These are phyloP conservation scores for Aspergillus candidus DNA, from an alignment of 2,329 filamentous ascomycete genomes.

Conservation along the genomic window DNA sequence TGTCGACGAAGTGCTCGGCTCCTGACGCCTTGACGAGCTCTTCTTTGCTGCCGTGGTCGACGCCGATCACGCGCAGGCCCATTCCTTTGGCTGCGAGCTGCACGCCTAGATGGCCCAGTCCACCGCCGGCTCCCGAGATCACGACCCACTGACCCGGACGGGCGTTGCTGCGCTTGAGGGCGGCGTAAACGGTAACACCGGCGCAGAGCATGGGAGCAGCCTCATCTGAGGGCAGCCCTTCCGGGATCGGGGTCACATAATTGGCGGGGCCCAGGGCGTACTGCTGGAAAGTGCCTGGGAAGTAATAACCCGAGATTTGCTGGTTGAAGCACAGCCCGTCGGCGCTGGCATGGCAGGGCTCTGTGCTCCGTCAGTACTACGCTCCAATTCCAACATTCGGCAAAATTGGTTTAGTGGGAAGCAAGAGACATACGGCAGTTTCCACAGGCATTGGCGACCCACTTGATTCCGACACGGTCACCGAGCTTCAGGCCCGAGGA, in stretches of 20 bases:
- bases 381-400: constrained; percentile 1
- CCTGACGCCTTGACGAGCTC: constrained; percentile 54
- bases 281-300: constrained; percentile 67
- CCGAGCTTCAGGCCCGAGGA: constrained; percentile 55
- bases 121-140: constrained; percentile 56
- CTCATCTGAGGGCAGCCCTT: constrained; percentile 51
- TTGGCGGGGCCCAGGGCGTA: constrained; percentile 58
- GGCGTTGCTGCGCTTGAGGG: constrained; percentile 56
- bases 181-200: constrained; percentile 62
- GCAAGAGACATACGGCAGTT: constrained; percentile 38
- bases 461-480: constrained; percentile 65
- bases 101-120: constrained; percentile 59
- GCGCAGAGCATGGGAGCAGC: constrained; percentile 65
- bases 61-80: constrained; percentile 58
- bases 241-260: constrained; percentile 66
- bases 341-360: constrained; percentile 49
- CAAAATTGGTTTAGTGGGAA: neutral
- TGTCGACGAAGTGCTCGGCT: constrained; percentile 60
- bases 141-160: constrained; percentile 56
- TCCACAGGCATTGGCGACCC: constrained; percentile 55
- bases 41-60: constrained; percentile 59
- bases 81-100: constrained; percentile 57
- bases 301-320: constrained; percentile 61
- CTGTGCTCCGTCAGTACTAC: constrained; percentile 5
- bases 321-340: constrained; percentile 53